Evolutionary conservation across 2,329 filamentous ascomycete species (phyloP).

Genomic region (Calonectria hongkongensis): DNA sequence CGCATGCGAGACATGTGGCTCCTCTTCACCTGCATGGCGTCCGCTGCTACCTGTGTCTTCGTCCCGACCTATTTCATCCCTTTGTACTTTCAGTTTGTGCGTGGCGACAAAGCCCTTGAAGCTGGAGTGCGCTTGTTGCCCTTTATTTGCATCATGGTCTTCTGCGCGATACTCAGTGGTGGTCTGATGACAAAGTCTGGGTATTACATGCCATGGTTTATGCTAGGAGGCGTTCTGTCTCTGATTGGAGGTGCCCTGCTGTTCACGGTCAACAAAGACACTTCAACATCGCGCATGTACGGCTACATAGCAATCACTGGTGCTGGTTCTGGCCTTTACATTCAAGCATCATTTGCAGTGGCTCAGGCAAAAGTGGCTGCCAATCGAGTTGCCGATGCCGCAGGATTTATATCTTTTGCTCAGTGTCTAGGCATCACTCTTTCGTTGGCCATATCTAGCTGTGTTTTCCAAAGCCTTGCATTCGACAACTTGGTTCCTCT

Average conservation of each 20-base stretch:
- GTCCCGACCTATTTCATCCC: conserved; percentile 4
- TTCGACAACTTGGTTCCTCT: conserved; percentile 10
- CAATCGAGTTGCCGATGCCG: conserved; percentile 50
- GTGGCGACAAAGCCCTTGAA: not conserved
- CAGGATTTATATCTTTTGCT: conserved; percentile 57
- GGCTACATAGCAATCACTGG: conserved; percentile 58
- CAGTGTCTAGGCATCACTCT: conserved; percentile 51
- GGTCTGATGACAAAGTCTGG: conserved; percentile 60
- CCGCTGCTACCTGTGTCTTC: not conserved
- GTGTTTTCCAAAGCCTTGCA: conserved; percentile 35
- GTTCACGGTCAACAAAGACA: conserved; percentile 48
- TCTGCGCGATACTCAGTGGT: conserved; percentile 60
- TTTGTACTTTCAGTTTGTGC: conserved; percentile 4
- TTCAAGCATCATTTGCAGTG: conserved; percentile 56
- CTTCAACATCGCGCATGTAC: conserved; percentile 54
- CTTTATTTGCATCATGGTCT: conserved; percentile 57
- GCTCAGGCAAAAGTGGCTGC: conserved; percentile 51
- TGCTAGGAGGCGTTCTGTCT: conserved; percentile 54
- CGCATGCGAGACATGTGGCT: conserved; percentile 10
- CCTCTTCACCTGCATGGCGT: conserved; percentile 6
- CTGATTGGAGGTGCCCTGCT: conserved; percentile 52
- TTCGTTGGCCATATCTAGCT: conserved; percentile 18
- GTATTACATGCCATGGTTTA: conserved; percentile 60
- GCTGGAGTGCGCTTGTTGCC: conserved; percentile 19
- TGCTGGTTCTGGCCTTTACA: conserved; percentile 56